These are phyloP conservation scores for Corchorus olitorius DNA, from an alignment of 345 rosid genomes.

Conservation along the genomic window DNA sequence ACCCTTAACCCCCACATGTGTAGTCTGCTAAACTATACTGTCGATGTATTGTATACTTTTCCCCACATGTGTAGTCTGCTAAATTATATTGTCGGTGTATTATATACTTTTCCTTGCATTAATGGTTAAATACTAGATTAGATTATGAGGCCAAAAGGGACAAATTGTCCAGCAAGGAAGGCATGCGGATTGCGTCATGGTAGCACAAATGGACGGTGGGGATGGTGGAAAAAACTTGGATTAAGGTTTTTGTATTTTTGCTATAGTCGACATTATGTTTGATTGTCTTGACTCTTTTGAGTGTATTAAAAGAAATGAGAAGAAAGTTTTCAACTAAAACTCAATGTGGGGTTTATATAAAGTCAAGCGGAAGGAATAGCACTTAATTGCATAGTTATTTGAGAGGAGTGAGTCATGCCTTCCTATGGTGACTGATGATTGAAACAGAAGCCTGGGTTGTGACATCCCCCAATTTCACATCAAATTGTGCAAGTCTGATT, in stretches of 20 bases:
- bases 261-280: neutral
- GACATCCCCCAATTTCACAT: no score
- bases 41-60: no score
- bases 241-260: neutral
- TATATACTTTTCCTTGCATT: no score
- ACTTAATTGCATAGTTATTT: slow-evolving; percentile 11
- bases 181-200: slow-evolving; percentile 30
- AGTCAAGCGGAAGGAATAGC: neutral
- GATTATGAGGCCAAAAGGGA: neutral
- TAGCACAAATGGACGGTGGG: slow-evolving; percentile 32
- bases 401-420: slow-evolving; percentile 9
- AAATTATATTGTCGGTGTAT: no score
- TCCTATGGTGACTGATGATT: neutral
- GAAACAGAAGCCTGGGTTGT: neutral
- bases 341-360: neutral
- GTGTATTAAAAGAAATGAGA: neutral
- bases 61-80: no score
- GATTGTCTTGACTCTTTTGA: slow-evolving; percentile 1
- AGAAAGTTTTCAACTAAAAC: neutral
- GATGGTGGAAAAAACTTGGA: neutral
- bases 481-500: no score
- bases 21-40: no score
- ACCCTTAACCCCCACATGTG: no score
- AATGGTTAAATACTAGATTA: no score
- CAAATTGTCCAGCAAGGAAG: slow-evolving; percentile 14